Conservation (phyloP, 331 rosid genomes). For the Dryas integrifolia region DNA sequence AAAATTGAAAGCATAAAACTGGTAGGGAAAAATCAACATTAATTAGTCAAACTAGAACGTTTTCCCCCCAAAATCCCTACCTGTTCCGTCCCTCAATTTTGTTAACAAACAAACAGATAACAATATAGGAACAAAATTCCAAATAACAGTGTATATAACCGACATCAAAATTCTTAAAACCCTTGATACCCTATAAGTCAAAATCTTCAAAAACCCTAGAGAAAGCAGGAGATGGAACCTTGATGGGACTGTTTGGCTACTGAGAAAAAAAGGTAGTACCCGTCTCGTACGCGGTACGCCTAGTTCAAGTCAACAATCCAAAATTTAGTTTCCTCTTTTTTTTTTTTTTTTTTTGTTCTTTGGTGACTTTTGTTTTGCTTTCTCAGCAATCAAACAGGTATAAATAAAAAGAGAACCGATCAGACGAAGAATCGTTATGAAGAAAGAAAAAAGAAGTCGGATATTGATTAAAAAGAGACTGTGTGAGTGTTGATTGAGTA, state of each 20-base stretch:
- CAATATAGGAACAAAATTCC: neutral
- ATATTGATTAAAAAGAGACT: neutral
- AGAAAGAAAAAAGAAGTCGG: neutral
- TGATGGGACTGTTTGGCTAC: neutral
- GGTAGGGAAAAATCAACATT: neutral
- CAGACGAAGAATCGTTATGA: neutral
- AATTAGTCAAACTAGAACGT: neutral
- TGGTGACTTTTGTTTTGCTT: constrained; percentile 1
- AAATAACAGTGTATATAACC: neutral
- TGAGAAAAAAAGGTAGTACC: neutral
- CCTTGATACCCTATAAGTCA: neutral
- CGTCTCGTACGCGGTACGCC: neutral
- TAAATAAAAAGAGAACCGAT: constrained; percentile 10
- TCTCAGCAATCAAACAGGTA: constrained; percentile 18
- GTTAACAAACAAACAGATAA: neutral
- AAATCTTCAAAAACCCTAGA: neutral
- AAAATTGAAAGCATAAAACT: neutral
- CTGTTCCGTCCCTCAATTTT: neutral
- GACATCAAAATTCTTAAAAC: neutral
- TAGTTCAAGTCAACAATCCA: neutral
- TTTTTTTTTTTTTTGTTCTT: neutral
- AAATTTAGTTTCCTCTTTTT: neutral
- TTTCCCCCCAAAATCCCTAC: neutral
- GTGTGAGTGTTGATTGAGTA: neutral
- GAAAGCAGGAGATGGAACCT: neutral